These are phyloP conservation scores for Sporisorium sorghi DNA, from an alignment of 1,284 basidiomycete genomes.

Conservation along the genomic window DNA sequence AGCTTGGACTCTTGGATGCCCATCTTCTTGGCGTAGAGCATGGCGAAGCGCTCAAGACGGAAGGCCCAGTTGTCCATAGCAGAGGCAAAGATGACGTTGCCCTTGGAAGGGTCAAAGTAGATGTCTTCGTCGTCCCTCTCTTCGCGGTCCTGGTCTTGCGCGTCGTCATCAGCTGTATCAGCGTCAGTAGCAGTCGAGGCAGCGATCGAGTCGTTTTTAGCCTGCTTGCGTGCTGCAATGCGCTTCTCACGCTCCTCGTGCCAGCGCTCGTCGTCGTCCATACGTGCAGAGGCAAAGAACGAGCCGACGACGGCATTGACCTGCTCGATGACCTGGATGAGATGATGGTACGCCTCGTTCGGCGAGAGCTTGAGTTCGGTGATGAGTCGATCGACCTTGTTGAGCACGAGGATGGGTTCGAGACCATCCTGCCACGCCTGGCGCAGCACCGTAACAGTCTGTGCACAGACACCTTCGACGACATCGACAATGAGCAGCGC, in stretches of 20 bases:
- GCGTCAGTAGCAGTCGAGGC: conserved; percentile 72
- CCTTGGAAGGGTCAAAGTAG: conserved; percentile 94
- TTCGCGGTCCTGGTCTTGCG: conserved; percentile 71
- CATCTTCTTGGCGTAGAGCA: conserved; percentile 90
- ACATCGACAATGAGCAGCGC: conserved; percentile 97
- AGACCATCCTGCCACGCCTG: conserved; percentile 94
- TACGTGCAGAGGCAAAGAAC: conserved; percentile 94
- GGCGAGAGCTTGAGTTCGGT: conserved; percentile 93
- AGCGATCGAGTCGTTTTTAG: conserved; percentile 54
- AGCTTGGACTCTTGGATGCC: conserved; percentile 90
- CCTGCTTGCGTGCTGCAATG: conserved; percentile 79
- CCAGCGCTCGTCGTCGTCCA: conserved; percentile 92
- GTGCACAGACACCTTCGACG: conserved; percentile 97
- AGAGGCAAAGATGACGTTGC: conserved; percentile 96
- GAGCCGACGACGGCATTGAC: conserved; percentile 98
- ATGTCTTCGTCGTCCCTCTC: conserved; percentile 94
- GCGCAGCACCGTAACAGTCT: conserved; percentile 92
- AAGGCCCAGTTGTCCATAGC: conserved; percentile 99
- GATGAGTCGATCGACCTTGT: conserved; percentile 95
- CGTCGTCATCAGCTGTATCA: conserved; percentile 74
- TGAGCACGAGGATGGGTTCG: conserved; percentile 92
- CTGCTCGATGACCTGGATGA: conserved; percentile 91
- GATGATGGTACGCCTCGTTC: conserved; percentile 92
- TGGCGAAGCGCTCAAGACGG: conserved; percentile 90
- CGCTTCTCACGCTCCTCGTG: conserved; percentile 88